Conservation (phyloP, 73 alveolate species). For the Symbiodinium natans region DNA sequence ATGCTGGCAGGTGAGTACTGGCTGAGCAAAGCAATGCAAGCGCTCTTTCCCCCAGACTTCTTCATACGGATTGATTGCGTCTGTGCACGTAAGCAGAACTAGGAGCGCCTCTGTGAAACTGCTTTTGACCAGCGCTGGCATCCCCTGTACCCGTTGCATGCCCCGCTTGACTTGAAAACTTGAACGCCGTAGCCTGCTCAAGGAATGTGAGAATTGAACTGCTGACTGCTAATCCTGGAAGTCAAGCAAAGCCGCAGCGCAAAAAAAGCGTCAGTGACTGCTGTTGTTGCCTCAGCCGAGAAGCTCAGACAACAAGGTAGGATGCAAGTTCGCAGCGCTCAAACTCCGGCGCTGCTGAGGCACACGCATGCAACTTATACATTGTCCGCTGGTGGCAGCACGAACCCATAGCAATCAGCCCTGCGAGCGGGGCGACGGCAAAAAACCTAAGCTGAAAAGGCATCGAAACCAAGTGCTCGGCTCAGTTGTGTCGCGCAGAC, state of each 20-base stretch:
- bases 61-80: too few relatives aligned
- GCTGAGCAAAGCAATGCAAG: too few relatives aligned
- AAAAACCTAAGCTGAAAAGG: background rate
- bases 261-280: background rate
- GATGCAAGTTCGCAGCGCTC: background rate
- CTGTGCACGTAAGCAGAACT: too few relatives aligned
- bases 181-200: too few relatives aligned
- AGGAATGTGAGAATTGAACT: too few relatives aligned
- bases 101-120: background rate
- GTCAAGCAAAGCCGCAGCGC: background rate
- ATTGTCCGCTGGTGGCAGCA: background rate
- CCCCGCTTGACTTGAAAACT: too few relatives aligned
- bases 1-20: too few relatives aligned
- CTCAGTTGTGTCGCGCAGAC: too few relatives aligned
- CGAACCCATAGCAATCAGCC: background rate
- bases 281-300: background rate
- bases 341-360: background rate
- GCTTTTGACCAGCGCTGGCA: too few relatives aligned
- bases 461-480: background rate
- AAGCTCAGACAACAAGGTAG: background rate
- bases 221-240: too few relatives aligned
- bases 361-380: background rate
- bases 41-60: too few relatives aligned
- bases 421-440: background rate
- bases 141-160: too few relatives aligned